These are phyloP conservation scores for Daedaleopsis sinensis DNA, from an alignment of 768 basidiomycete species.

Conservation along the genomic window DNA sequence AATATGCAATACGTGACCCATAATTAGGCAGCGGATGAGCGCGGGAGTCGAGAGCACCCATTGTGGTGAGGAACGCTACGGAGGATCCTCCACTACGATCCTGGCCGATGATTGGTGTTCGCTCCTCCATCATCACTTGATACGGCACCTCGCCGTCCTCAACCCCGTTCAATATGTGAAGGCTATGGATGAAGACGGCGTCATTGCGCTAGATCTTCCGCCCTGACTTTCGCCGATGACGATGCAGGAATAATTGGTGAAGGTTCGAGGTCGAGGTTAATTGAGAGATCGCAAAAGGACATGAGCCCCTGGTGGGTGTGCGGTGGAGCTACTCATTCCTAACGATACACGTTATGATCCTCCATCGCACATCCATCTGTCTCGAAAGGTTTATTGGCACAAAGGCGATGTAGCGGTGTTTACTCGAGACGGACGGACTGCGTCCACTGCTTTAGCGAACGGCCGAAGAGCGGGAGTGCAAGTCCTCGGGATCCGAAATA, in stretches of 20 bases:
- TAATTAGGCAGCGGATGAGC: neutral
- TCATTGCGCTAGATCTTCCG: neutral
- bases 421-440: neutral
- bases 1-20: neutral
- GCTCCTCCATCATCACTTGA: neutral
- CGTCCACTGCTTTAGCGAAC: neutral
- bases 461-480: neutral
- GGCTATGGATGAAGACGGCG: neutral
- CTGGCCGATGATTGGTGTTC: neutral
- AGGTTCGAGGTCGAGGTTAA: neutral
- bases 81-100: neutral
- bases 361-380: too few relatives aligned
- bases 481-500: constrained; percentile 2
- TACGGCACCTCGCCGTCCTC: neutral
- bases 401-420: neutral
- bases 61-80: neutral
- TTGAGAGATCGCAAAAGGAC: neutral
- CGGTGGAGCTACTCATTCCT: neutral
- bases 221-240: neutral
- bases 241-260: neutral
- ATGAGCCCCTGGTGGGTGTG: too few relatives aligned
- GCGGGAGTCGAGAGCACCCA: neutral
- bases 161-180: neutral
- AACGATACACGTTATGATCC: neutral
- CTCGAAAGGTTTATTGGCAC: neutral